Base-by-base conservation (phyloP, 106 monocot species). In the Dioscorea alata region DNA sequence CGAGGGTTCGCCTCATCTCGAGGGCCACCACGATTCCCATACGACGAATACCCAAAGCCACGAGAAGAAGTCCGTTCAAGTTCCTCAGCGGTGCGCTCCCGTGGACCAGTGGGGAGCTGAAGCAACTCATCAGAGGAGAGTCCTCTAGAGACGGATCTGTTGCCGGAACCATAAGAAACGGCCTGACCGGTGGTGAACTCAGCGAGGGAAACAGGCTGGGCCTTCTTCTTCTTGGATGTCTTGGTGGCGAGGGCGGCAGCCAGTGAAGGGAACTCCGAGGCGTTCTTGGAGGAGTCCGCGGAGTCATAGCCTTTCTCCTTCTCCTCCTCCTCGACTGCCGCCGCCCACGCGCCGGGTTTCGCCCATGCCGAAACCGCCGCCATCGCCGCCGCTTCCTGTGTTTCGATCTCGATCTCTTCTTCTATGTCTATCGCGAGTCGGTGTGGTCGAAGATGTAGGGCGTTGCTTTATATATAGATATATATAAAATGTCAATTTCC, bases 311-410 rank as follows among this genome's bases (percentile, higher is more conserved):
- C 60, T n/a, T 65, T 18, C 21, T 79, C 32, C 16, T 65, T 48
- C 42, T 73, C 14, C 50, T 75, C 72, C 13, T 49, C 79, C 75
- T 95, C 95, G 21, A 86, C 77, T 2, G 88, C 95, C 19, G 88
- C 77, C 5, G 95, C 95, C 95, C 95, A 95, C 0, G 91, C 82
- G 12, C 91, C 90, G 6, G 95, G 91, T 51, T 95, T 95, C 58
- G 73, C 59, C 95, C 95, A 95, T 42, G 91, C 95, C 33, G 95
- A 88, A 4, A 78, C 86, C 23, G 83, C 79, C 28, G 95, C 84
- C 91, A 88, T 88, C 34, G 31, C 63, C 53, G 33, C 35, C 21
- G 17, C 10, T 53, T 63, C 61, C n/a, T 23, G 19, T 1, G 17
- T 31, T 32, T 63, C 61, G 6, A 42, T 63, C 64, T 64, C 51